Evolutionary conservation across 1,139 yeast genomes (phyloP).

Genomic region (Yamadazyma pseudoaaseri): DNA sequence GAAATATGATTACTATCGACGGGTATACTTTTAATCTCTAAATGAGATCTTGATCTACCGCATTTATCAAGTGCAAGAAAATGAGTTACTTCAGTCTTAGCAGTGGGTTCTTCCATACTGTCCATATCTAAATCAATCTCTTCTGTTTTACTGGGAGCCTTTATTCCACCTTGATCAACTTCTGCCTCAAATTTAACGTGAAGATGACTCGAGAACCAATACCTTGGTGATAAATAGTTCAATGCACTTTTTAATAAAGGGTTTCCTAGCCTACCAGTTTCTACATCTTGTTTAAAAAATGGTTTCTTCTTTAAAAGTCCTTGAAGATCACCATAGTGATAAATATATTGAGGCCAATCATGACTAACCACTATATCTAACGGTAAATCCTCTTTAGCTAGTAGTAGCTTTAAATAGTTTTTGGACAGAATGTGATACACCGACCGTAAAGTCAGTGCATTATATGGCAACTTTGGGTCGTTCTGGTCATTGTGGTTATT

Average conservation of each 20-base stretch:
- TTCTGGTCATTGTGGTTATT: conserved; percentile 11
- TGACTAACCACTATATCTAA: conserved; percentile 68
- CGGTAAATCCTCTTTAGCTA: conserved; percentile 16
- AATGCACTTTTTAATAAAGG: conserved; percentile 65
- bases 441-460: conserved; percentile 45
- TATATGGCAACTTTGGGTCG: conserved; percentile 52
- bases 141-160: conserved; percentile 16
- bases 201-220: conserved; percentile 90
- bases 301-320: conserved; percentile 58
- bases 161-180: conserved; percentile 17
- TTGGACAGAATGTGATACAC: conserved; percentile 73
- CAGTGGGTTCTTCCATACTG: conserved; percentile 19
- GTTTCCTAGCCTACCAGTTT: conserved; percentile 64
- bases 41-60: conserved; percentile 14
- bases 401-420: conserved; percentile 58
- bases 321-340: conserved; percentile 55
- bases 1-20: conserved; percentile 12
- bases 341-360: conserved; percentile 94
- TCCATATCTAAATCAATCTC: conserved; percentile 22
- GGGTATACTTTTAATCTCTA: conserved; percentile 9
- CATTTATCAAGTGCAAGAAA: conserved; percentile 89
- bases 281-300: conserved; percentile 64
- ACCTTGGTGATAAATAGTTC: conserved; percentile 53
- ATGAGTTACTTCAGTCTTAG: conserved; percentile 30
- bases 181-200: conserved; percentile 73